These are phyloP conservation scores for Lathyrus tuberosus DNA, from an alignment of 306 rosid species.

Conservation along the genomic window DNA sequence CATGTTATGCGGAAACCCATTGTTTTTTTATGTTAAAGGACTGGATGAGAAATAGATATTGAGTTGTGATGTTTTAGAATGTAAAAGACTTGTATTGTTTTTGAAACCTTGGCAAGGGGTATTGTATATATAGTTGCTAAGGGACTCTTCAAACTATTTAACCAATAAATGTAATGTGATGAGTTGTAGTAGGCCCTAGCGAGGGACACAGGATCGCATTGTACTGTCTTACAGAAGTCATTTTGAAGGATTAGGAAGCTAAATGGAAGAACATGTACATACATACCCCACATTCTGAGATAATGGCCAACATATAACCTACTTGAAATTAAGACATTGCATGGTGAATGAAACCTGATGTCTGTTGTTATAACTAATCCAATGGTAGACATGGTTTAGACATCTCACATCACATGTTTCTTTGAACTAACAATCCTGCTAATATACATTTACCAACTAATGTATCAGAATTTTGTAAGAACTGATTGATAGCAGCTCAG, in stretches of 20 bases:
- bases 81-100: constrained; percentile 1
- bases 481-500: background rate
- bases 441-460: background rate
- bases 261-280: background rate
- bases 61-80: background rate
- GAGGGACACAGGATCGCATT: constrained; percentile 29
- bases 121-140: background rate
- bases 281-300: constrained; percentile 15
- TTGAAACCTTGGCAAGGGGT: background rate
- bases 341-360: constrained; percentile 10
- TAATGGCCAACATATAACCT: background rate
- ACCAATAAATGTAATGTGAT: background rate
- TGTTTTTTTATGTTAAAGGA: background rate
- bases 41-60: too few relatives aligned
- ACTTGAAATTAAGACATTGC: constrained; percentile 9
- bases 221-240: constrained; percentile 27
- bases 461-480: background rate
- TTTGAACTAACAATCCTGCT: background rate
- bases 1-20: constrained; percentile 37
- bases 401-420: constrained; percentile 33
- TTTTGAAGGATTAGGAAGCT: constrained; percentile 23
- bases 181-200: constrained; percentile 2
- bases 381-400: constrained; percentile 33
- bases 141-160: background rate
- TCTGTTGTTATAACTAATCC: background rate